Evolutionary conservation across 2,329 filamentous ascomycete species (phyloP).

Genomic region (Thelonectria rubi): DNA sequence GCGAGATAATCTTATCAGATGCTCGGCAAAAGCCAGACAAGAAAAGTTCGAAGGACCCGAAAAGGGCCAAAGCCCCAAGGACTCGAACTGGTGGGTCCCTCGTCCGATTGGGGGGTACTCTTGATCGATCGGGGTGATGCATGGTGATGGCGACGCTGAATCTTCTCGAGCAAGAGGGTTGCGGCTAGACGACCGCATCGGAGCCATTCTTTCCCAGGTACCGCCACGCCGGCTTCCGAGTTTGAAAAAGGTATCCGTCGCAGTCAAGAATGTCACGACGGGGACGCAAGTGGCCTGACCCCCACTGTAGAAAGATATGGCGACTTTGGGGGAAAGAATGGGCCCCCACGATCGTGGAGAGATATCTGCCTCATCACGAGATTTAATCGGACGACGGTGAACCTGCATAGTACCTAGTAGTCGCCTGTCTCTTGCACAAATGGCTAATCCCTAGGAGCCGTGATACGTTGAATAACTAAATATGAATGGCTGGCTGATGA

Average conservation of each 20-base stretch:
- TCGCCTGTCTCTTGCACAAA: neutral
- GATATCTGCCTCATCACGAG: neutral
- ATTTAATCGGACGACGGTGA: neutral
- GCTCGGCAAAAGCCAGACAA: neutral
- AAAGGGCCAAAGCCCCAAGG: no score
- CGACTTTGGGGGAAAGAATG: neutral
- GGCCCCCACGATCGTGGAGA: neutral
- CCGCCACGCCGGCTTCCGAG: no score
- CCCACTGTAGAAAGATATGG: neutral
- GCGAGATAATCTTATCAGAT: constrained; percentile 5
- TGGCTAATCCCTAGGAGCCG: neutral
- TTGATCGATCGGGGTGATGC: no score
- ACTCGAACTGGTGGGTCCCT: no score
- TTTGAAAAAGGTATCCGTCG: neutral
- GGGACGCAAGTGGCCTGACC: neutral
- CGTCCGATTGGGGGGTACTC: no score
- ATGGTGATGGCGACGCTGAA: neutral
- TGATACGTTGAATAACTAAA: neutral
- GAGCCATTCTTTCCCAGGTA: no score
- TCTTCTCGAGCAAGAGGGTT: neutral
- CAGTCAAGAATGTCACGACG: neutral
- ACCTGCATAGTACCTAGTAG: neutral
- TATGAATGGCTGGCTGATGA: neutral
- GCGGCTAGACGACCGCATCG: neutral
- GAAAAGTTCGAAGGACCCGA: no score